These are phyloP conservation scores for Xerocomus minutiporus DNA, from an alignment of 1,284 basidiomycete genomes.

Conservation along the genomic window DNA sequence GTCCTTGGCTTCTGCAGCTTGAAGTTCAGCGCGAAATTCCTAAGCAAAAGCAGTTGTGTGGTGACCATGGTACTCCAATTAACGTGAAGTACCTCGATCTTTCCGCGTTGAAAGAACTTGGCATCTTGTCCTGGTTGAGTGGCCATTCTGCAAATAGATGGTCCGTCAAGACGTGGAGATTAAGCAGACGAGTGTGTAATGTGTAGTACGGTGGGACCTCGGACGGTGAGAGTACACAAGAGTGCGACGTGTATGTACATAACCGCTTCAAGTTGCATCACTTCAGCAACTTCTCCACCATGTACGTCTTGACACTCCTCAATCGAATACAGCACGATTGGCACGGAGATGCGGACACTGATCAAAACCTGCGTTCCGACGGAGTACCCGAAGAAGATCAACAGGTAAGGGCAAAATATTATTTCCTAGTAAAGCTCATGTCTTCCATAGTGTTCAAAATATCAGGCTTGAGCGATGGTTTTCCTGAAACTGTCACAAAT, in stretches of 20 bases:
- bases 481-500: neutral
- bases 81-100: conserved; percentile 70
- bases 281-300: too few species aligned
- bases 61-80: conserved; percentile 5
- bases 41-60: conserved; percentile 30
- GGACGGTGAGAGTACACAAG: neutral
- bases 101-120: conserved; percentile 86
- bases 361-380: neutral
- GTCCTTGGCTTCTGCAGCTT: conserved; percentile 86
- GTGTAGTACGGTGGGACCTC: neutral
- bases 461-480: neutral
- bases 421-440: neutral
- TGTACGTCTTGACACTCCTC: too few species aligned
- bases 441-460: neutral
- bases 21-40: conserved; percentile 86
- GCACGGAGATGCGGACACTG: neutral
- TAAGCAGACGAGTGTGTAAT: neutral
- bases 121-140: conserved; percentile 75
- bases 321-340: neutral
- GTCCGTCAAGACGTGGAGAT: neutral
- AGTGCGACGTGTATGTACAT: neutral
- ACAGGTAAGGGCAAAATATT: neutral
- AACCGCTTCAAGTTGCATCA: neutral
- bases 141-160: conserved; percentile 39
- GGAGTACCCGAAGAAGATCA: neutral